Evolutionary conservation across 78 protist species (phyloP), one percentile per base, ranked within the genome.

Genomic region (Creolimax fragrantissima): DNA sequence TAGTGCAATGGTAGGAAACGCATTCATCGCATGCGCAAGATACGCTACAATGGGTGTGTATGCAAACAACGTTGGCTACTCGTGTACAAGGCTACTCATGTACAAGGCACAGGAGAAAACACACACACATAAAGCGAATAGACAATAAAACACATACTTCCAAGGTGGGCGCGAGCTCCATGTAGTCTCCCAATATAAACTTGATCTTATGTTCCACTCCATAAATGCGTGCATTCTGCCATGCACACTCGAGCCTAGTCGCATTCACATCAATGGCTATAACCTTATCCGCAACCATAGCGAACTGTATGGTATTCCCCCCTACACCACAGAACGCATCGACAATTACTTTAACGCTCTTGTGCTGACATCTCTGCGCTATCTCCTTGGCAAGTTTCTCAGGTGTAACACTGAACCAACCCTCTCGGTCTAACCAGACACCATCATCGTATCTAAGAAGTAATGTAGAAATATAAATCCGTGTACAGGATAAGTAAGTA

Each of bases 271-370:
- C 95, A n/a, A 94, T 89, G 4, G 94, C 91, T 41, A 94, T 43
- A 5, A 94, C 95, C 3, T 5, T 66, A 84, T 4, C 35, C 11
- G 39, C 11, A 17, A 58, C 24, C 74, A 32, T 58, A 24, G 74
- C 74, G 24, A 58, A 58, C 74, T 58, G 74, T 17, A 94, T 92
- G 6, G 94, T 43, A 45, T 94, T 93, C 36, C 95, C 96, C 3
- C 94, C 96, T 2, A 47, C 91, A 6, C 96, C 94, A 3, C 93
- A 85, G 32, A 94, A 93, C 11, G 92, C 93, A 58, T 94, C 96
- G 35, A 94, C 2, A 39, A 94, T 43, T 4, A 94, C 85, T 3
- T 3, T n/a, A 37, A 32, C 84, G 4, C 6, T 37, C 91, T 35
- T 74, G 0, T 32, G 84, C 44, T 42, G 43, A 39, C 81, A 89